phyloP scores from a whole-genome alignment of 495 filamentous ascomycete genomes.

The Penicillium roqueforti region DNA sequence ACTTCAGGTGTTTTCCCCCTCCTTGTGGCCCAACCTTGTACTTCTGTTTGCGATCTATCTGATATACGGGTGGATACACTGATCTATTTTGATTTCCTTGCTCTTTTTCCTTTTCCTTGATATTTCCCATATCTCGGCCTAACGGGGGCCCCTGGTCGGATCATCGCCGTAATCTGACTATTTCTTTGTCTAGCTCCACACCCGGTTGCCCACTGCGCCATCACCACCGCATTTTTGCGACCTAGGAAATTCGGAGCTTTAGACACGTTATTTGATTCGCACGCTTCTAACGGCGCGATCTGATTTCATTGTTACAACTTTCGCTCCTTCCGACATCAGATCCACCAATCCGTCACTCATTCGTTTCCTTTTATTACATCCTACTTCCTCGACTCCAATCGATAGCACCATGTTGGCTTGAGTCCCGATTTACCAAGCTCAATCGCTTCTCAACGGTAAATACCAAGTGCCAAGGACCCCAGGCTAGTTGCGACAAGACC shows the following conservation, averaged over 20 bases:
- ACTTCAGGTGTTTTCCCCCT: slow-evolving; percentile 5
- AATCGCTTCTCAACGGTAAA: slow-evolving; percentile 15
- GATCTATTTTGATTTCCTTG: neutral
- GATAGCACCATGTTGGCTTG: slow-evolving; percentile 2
- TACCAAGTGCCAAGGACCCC: neutral
- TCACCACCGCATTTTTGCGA: slow-evolving; percentile 7
- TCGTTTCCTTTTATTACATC: neutral
- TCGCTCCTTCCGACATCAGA: neutral
- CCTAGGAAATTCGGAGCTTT: slow-evolving; percentile 4
- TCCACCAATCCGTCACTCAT: neutral
- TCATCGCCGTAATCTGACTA: slow-evolving; percentile 18
- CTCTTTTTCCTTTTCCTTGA: neutral
- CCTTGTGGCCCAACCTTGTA: slow-evolving; percentile 14
- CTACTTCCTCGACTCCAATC: neutral
- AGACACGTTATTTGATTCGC: slow-evolving; percentile 4
- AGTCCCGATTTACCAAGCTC: neutral
- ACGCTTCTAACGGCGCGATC: neutral
- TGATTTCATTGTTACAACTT: slow-evolving; percentile 1
- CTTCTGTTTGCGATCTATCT: slow-evolving; percentile 19
- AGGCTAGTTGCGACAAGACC: neutral
- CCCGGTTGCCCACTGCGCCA: slow-evolving; percentile 1
- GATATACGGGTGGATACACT: slow-evolving; percentile 1
- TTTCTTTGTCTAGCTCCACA: slow-evolving; percentile 27
- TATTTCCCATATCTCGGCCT: slow-evolving; percentile 5
- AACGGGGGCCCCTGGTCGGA: slow-evolving; percentile 11